Evolutionary conservation across 2,329 filamentous ascomycete species (phyloP), one percentile per base, ranked within the genome.

Genomic region (Stagonosporopsis rhizophila): DNA sequence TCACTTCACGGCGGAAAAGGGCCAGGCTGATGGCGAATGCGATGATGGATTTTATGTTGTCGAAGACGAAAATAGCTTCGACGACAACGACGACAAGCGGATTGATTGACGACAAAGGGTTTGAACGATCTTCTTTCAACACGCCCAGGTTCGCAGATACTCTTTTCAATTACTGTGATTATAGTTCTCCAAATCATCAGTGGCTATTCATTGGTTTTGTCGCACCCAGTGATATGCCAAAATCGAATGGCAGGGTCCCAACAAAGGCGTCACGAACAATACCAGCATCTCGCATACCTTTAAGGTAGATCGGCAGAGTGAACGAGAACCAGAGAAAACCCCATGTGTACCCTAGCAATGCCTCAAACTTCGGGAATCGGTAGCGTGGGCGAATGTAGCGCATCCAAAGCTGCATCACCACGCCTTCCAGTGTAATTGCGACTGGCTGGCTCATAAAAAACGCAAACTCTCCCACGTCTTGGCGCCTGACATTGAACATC

Each of bases 401-500:
- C 11, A 17, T 15, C 44, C 44, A 47, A 3, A 39, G n/a, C 34
- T 23, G 12, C 11, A 39, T 30, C 6, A 20, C 23, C 7, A 11
- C 34, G 3, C 44, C 34, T 27, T 47, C 44, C 8, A 47, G 4
- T 11, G 15, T 39, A 4, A 47, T 47, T 4, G 4, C 35, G 12
- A 47, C 44, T 20, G 44, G 44, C 23, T 47, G 44, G n/a, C 44
- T 47, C 34, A 47, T 47, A 35, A 47, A 47, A 12, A 47, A 47
- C 2, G 34, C 34, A 20, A 47, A 47, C 11, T 47, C 44, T 1
- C 44, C 44, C 23, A 39, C 12, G 12, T 47, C 44, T 28, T 23
- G 23, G 4, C 44, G 22, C 2, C 34, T 47, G 15, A 47, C 44
- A 14, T 47, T 47, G 34, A 47, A 47, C 44, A 47, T 47, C 44